Conservation (phyloP, 2,329 filamentous ascomycete genomes). For the Trichoderma sp. region DNA sequence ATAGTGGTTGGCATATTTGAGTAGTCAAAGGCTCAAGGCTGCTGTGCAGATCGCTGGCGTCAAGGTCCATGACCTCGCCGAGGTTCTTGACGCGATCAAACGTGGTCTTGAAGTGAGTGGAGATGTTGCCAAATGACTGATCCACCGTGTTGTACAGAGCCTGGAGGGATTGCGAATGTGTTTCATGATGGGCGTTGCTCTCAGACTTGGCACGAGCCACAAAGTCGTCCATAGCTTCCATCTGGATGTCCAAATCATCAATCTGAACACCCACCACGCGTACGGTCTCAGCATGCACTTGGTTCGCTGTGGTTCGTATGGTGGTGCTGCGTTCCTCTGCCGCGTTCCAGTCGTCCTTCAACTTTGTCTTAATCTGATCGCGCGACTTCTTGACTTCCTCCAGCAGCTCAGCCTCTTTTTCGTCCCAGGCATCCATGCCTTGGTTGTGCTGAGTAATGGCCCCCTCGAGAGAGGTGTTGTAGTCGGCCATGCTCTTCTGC, state of each 20-base stretch:
- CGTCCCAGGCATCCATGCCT: slow-evolving; percentile 72
- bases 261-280: slow-evolving; percentile 88
- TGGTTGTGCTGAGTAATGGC: slow-evolving; percentile 64
- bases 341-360: slow-evolving; percentile 81
- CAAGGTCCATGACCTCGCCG: slow-evolving; percentile 63
- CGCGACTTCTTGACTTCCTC: slow-evolving; percentile 70
- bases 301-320: slow-evolving; percentile 79
- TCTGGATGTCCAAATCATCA: slow-evolving; percentile 80
- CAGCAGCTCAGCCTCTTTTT: slow-evolving; percentile 66
- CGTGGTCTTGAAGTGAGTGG: slow-evolving; percentile 66
- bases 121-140: slow-evolving; percentile 69
- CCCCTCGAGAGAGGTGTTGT: slow-evolving; percentile 63
- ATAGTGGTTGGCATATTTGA: slow-evolving; percentile 66
- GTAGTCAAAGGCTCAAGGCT: slow-evolving; percentile 60
- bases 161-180: slow-evolving; percentile 65
- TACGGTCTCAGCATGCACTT: slow-evolving; percentile 86
- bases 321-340: slow-evolving; percentile 79
- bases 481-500: slow-evolving; percentile 60
- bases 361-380: slow-evolving; percentile 74
- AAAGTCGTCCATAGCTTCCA: slow-evolving; percentile 87
- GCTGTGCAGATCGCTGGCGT: slow-evolving; percentile 57
- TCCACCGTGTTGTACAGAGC: slow-evolving; percentile 66
- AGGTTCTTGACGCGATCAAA: slow-evolving; percentile 67
- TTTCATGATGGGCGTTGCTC: slow-evolving; percentile 73
- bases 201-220: slow-evolving; percentile 77